Evolutionary conservation across 2,329 filamentous ascomycete genomes (phyloP).

Genomic region (Tolypocladium capitatum): DNA sequence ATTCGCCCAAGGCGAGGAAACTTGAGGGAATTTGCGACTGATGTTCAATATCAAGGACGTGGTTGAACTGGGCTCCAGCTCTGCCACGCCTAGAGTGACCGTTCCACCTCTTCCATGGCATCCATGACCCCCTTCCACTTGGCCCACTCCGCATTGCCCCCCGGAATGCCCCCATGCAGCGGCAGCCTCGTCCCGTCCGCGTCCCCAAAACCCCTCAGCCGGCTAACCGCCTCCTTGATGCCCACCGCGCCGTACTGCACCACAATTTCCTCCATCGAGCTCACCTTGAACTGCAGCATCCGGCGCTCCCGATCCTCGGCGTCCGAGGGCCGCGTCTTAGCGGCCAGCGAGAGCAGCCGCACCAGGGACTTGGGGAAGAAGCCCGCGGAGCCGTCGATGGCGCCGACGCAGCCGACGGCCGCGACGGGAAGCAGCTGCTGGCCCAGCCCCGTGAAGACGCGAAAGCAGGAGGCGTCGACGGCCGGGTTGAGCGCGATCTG

Average conservation of each 20-base stretch:
- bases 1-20: too few relatives aligned
- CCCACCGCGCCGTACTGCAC: constrained; percentile 47
- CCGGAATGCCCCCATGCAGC: constrained; percentile 42
- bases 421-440: constrained; percentile 51
- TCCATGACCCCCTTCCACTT: constrained; percentile 33
- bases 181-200: constrained; percentile 46
- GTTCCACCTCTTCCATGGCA: constrained; percentile 30
- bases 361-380: constrained; percentile 52
- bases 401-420: constrained; percentile 43
- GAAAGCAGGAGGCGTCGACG: constrained; percentile 46
- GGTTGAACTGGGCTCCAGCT: too few relatives aligned
- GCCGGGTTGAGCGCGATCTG: constrained; percentile 45
- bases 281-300: constrained; percentile 46
- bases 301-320: constrained; percentile 36
- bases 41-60: too few relatives aligned
- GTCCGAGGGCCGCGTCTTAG: constrained; percentile 15
- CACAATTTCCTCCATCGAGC: constrained; percentile 47
- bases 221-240: constrained; percentile 49
- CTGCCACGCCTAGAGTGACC: constrained; percentile 11
- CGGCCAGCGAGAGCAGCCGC: constrained; percentile 36
- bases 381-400: constrained; percentile 48
- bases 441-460: constrained; percentile 50
- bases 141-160: constrained; percentile 43
- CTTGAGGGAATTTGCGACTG: too few relatives aligned
- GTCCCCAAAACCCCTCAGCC: constrained; percentile 46